Evolutionary conservation across 768 basidiomycete genomes (phyloP).

Genomic region (Kondoa malvinella): DNA sequence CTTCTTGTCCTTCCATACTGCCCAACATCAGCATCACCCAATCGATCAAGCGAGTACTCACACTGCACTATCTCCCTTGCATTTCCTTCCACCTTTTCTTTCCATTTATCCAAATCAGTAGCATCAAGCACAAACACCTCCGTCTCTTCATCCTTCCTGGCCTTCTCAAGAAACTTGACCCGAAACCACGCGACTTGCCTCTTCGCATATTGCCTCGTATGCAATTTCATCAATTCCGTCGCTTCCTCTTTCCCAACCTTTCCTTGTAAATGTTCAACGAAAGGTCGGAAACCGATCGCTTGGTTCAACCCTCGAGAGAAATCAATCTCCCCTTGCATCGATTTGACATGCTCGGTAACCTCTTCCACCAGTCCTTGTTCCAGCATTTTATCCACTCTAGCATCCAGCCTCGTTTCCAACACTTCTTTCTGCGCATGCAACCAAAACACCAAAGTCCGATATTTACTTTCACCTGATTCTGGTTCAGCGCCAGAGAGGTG

Average conservation of each 20-base stretch:
- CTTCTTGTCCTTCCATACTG: slow-evolving; percentile 3
- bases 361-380: slow-evolving; percentile 73
- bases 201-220: slow-evolving; percentile 80
- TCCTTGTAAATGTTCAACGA: slow-evolving; percentile 44
- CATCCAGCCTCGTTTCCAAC: slow-evolving; percentile 53
- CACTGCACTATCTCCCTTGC: neutral
- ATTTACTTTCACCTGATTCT: slow-evolving; percentile 34
- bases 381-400: slow-evolving; percentile 76
- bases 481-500: slow-evolving; percentile 41
- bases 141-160: neutral
- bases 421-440: slow-evolving; percentile 53
- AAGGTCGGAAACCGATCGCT: slow-evolving; percentile 90
- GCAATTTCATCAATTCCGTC: slow-evolving; percentile 61
- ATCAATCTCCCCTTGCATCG: slow-evolving; percentile 33
- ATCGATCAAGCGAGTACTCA: neutral
- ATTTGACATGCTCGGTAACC: slow-evolving; percentile 36
- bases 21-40: neutral
- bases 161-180: slow-evolving; percentile 61
- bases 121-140: slow-evolving; percentile 58
- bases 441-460: slow-evolving; percentile 77
- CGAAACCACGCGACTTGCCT: slow-evolving; percentile 81
- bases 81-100: neutral
- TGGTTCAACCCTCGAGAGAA: slow-evolving; percentile 81
- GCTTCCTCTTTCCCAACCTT: slow-evolving; percentile 35
- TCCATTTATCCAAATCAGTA: slow-evolving; percentile 36